Conservation (phyloP, 2,329 filamentous ascomycete species). For the Ophiosphaerella korrae region DNA sequence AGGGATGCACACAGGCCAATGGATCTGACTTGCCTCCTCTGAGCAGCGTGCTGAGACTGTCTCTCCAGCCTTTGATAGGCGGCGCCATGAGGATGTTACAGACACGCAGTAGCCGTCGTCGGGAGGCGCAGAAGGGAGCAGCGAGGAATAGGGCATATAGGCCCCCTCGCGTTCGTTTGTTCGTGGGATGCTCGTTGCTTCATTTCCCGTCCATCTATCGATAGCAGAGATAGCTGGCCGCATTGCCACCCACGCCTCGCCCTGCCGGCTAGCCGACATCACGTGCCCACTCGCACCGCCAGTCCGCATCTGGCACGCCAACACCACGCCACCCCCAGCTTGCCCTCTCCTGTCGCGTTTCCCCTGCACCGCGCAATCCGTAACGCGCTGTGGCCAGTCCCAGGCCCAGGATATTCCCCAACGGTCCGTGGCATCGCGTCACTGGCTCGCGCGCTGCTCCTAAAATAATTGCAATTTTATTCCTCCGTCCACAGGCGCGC, state of each 20-base stretch:
- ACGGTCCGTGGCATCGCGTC: conserved; percentile 34
- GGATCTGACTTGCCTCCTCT: conserved; percentile 46
- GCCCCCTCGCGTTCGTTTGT: conserved; percentile 1
- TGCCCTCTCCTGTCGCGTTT: conserved; percentile 18
- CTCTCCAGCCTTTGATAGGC: conserved; percentile 39
- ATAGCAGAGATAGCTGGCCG: neutral
- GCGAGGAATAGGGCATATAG: conserved; percentile 7
- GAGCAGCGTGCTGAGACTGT: conserved; percentile 40
- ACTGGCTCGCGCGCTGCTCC: conserved; percentile 32
- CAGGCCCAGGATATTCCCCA: conserved; percentile 17
- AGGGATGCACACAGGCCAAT: conserved; percentile 37
- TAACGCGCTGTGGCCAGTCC: conserved; percentile 20
- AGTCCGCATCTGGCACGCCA: conserved; percentile 4
- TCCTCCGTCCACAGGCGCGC: conserved; percentile 32
- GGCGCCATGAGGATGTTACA: conserved; percentile 36
- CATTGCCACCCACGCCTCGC: neutral
- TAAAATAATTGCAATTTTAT: conserved; percentile 37
- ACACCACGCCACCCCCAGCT: conserved; percentile 9
- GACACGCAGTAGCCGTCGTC: conserved; percentile 19
- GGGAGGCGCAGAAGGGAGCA: conserved; percentile 10
- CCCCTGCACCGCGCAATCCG: conserved; percentile 7
- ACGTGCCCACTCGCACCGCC: conserved; percentile 13
- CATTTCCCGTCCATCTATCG: neutral
- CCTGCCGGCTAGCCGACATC: conserved; percentile 4
- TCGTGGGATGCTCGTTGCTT: no score